Evolutionary conservation across 106 monocot species (phyloP).

Genomic region (Agapanthus africanus): DNA sequence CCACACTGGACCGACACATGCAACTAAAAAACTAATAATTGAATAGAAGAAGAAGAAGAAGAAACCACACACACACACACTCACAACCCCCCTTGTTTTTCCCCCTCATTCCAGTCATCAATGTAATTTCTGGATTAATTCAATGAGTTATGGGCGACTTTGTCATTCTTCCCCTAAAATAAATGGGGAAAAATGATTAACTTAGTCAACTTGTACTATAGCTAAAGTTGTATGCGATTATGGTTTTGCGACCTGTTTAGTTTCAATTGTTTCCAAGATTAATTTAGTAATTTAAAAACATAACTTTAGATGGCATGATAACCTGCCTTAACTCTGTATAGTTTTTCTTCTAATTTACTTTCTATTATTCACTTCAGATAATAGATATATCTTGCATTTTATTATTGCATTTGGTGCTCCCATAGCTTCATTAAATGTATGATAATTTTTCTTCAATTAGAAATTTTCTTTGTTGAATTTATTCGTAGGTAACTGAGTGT

Average conservation of each 20-base stretch:
- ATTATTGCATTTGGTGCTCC: not conserved
- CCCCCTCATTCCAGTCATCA: too few relatives aligned
- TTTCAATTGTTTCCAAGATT: not conserved
- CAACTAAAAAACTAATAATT: too few relatives aligned
- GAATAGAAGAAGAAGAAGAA: too few relatives aligned
- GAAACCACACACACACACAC: too few relatives aligned
- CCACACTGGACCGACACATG: too few relatives aligned
- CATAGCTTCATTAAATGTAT: not conserved
- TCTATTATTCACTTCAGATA: not conserved
- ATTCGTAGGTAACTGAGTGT: conserved; percentile 72
- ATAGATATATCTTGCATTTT: not conserved
- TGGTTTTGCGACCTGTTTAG: not conserved
- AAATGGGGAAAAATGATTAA: not conserved
- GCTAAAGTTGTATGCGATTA: not conserved
- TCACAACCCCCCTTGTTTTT: too few relatives aligned
- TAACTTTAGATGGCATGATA: not conserved
- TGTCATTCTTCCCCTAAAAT: not conserved
- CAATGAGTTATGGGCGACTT: not conserved
- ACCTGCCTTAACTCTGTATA: not conserved
- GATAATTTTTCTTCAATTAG: not conserved
- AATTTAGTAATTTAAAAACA: not conserved
- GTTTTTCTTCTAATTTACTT: not conserved
- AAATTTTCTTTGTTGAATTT: conserved; percentile 14
- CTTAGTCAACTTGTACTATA: too few relatives aligned
- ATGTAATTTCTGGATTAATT: not conserved